Conservation (phyloP, 2,329 filamentous ascomycete genomes). For the Paecilomyces variotii region DNA sequence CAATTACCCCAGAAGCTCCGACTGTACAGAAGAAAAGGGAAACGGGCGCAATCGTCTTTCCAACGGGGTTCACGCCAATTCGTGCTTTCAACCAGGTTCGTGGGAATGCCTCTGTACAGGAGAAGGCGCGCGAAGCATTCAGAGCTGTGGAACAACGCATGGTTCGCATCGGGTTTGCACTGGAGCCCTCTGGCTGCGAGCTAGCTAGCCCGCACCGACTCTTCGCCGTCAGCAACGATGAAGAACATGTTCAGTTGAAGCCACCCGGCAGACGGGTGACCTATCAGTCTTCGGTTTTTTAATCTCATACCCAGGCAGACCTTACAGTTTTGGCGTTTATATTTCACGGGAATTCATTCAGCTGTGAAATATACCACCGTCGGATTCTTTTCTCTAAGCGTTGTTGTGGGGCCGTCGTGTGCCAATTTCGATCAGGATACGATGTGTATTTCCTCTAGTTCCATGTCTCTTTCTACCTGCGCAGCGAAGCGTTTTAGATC, state of each 20-base stretch:
- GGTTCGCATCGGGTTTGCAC: constrained; percentile 42
- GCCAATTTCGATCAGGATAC: too few species aligned
- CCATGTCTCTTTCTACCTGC: neutral
- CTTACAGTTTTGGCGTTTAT: neutral
- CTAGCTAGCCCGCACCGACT: constrained; percentile 46
- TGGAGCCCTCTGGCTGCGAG: constrained; percentile 46
- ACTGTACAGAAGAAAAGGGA: constrained; percentile 7
- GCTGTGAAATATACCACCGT: neutral
- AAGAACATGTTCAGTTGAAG: constrained; percentile 36
- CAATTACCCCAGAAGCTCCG: constrained; percentile 39
- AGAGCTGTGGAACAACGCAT: constrained; percentile 43
- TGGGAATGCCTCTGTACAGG: constrained; percentile 32
- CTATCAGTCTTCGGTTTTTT: neutral
- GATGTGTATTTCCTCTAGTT: too few species aligned
- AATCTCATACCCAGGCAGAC: neutral
- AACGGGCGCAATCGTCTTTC: constrained; percentile 28
- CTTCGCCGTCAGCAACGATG: constrained; percentile 43
- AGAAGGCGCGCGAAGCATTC: constrained; percentile 39
- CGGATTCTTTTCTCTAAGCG: neutral
- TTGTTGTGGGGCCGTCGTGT: too few species aligned
- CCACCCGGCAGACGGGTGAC: constrained; percentile 2
- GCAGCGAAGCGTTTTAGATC: neutral
- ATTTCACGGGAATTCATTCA: neutral
- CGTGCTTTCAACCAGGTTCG: constrained; percentile 36
- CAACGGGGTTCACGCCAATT: constrained; percentile 25